These are phyloP conservation scores for Kwoniella sp. DNA, from an alignment of 768 basidiomycete species.

Conservation along the genomic window DNA sequence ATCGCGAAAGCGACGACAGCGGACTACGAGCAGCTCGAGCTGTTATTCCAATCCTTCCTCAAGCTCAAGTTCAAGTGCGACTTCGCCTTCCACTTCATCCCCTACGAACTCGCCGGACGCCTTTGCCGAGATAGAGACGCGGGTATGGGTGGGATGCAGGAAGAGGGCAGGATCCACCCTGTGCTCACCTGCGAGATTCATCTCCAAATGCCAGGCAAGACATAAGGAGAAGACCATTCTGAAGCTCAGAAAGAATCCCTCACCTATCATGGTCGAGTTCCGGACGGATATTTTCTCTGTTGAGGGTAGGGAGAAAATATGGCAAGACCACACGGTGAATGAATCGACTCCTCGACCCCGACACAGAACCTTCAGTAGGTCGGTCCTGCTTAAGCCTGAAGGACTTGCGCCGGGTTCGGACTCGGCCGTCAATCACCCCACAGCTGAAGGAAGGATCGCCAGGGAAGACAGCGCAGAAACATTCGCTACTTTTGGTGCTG, in stretches of 20 bases:
- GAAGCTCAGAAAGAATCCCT: slow-evolving; percentile 14
- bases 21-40: not conserved
- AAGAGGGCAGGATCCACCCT: not conserved
- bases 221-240: not conserved
- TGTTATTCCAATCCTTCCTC: not conserved
- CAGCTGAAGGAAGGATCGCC: slow-evolving; percentile 9
- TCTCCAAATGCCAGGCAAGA: not conserved
- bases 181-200: not conserved
- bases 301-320: slow-evolving; percentile 11
- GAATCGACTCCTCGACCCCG: not conserved
- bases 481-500: slow-evolving; percentile 15
- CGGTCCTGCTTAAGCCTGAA: not conserved
- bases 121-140: not conserved
- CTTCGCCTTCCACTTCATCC: not conserved
- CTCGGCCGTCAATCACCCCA: not conserved
- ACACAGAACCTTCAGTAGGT: not conserved
- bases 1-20: not conserved
- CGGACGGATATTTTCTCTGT: slow-evolving; percentile 28
- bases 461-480: slow-evolving; percentile 19
- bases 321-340: not conserved
- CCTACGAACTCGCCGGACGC: not conserved
- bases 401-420: not conserved
- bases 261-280: slow-evolving; percentile 30
- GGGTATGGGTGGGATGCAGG: not conserved
- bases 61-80: not conserved